phyloP scores from a whole-genome alignment of 1,284 basidiomycete genomes.

The Somion occarium region DNA sequence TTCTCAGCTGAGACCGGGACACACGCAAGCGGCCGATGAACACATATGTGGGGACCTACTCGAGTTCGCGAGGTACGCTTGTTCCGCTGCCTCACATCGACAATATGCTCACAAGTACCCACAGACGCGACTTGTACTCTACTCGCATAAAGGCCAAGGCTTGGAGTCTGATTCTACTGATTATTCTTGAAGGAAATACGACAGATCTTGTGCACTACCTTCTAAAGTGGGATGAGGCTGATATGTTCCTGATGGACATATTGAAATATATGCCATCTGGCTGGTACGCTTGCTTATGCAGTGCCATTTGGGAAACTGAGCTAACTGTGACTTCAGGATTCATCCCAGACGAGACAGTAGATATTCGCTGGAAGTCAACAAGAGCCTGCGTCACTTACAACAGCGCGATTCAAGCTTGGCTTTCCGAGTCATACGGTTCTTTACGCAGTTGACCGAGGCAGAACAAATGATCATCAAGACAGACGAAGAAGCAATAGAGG shows the following conservation, averaged over 20 bases:
- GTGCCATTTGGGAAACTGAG: too few relatives aligned
- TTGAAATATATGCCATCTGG: conserved; percentile 2
- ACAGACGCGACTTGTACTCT: background rate
- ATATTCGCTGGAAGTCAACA: background rate
- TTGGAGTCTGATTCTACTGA: background rate
- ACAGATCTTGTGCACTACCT: background rate
- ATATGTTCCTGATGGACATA: conserved; percentile 2
- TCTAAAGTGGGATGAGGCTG: conserved; percentile 2
- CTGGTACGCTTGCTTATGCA: background rate
- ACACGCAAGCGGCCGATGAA: background rate
- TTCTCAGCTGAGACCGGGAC: background rate
- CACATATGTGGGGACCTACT: background rate
- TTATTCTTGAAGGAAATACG: background rate
- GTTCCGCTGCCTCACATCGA: background rate
- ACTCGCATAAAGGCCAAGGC: background rate
- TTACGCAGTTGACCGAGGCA: background rate
- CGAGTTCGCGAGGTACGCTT: background rate
- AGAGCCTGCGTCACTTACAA: background rate
- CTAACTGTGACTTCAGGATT: too few relatives aligned
- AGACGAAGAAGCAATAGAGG: background rate
- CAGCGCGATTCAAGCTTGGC: background rate
- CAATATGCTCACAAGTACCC: background rate
- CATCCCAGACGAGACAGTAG: too few relatives aligned
- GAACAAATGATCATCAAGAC: background rate
- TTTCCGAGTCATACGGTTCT: background rate